Base-by-base conservation (phyloP, 768 basidiomycete genomes). In the Mycena galopus region DNA sequence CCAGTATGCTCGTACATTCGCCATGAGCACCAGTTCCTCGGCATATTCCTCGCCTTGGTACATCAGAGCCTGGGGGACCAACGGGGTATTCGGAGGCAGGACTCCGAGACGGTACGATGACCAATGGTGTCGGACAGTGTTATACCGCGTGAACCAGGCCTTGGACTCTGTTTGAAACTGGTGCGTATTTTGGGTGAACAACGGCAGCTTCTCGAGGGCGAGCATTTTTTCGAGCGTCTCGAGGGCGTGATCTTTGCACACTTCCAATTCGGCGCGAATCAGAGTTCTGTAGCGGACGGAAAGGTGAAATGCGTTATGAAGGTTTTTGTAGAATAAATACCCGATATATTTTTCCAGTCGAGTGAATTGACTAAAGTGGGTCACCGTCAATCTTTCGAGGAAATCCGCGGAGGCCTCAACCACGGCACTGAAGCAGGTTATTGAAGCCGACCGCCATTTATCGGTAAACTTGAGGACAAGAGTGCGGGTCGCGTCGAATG, bases 1-100 rank as follows among this genome's bases (percentile, higher is more conserved):
- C 77, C 83, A 88, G 66, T 87, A 89, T 27, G 85, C 87, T 0
- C 82, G 81, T 0, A 87, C 84, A 21, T 88, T 85, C 0, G 87
- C 82, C 84, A 86, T 85, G 35, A 88, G 80, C 5, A 69, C 55
- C 37, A 89, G 69, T 67, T 87, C 88, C 0, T 83, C 81, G 16
- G 16, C 39, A 44, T 74, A 79, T 29, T 42, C 57, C 11, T 56
- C 72, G 12, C 14, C 17, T 14, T 25, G 16, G 2, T 14, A 17
- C 12, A 29, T 59, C 32, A 21, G 44, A 47, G 44, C 21, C 19
- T n/a, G 44, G 7, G n/a, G 16, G n/a, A 8, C n/a, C 44, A 47
- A 8, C 44, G 44, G 4, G 17, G n/a, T 7, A 47, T n/a, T n/a
- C 44, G 44, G 17, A 12, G 42, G 42, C 7, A 14, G n/a, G 21